Evolutionary conservation across 2,329 filamentous ascomycete species (phyloP), one percentile per base, ranked within the genome.

Genomic region (Herpotrichia juniperi): DNA sequence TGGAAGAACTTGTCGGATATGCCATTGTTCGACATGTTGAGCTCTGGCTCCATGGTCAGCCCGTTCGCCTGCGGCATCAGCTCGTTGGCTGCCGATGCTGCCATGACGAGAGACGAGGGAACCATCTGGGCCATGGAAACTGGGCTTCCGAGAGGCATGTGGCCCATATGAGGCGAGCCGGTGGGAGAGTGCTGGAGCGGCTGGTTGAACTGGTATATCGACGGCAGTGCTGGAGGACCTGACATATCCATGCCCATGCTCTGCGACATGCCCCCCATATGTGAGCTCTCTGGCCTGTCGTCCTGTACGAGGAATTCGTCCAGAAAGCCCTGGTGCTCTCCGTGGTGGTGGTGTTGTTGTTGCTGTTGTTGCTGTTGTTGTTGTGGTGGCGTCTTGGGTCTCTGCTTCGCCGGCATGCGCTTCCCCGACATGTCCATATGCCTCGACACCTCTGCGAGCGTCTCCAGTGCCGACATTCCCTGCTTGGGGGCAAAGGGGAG

Each of bases 391-490:
- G 60, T 57, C 34, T 57, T 56, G n/a, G 42, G 52, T n/a, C 56
- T 60, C 48, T 67, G 69, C 68, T 66, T 68, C 31, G 60, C 66
- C 6, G 65, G 53, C 59, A 67, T 72, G 61, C 74, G 79, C 71
- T 73, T 76, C 61, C 74, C 79, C 54, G 69, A 81, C 67, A 57
- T 78, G 61, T 89, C 89, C 51, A 94, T 61, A 56, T 78, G 77
- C 71, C 91, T 84, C 44, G 92, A 96, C 0, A 93, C 92, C 74
- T 96, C 92, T 26, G 92, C 92, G 19, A 96, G 80, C 4, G 92
- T 92, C 69, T 96, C 90, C 31, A 96, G 79, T 1, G 90, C 90
- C 55, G 90, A 91, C 81, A 91, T 91, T 59, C 86, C 85, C 59
- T 85, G 83, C 57, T 79, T 79, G 26, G 74, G 75, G 31, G 68